Evolutionary conservation across 192 early-diverging fungal genomes (phyloP), one percentile per base, ranked within the genome.

Genomic region (Backusella tarrabulga): DNA sequence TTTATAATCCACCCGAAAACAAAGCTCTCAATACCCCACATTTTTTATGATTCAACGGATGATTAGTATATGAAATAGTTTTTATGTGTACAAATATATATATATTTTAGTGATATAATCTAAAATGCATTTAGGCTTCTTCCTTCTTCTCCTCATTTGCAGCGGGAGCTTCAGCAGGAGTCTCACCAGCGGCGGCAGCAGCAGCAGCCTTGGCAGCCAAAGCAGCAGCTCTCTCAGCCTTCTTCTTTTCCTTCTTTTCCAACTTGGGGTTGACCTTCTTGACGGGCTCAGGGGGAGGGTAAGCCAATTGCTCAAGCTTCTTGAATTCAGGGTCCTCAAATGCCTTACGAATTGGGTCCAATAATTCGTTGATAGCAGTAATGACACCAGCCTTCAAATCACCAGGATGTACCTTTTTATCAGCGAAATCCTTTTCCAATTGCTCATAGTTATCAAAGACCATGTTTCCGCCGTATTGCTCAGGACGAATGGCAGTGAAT

Each of bases 401-500:
- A 19, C 93, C 93, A 15, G 98, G 98, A 83, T 98, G 96, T 23
- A 99, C 86, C 79, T 91, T 89, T 87, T 94, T 92, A 6, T 92
- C 93, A 52, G 84, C 88, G 80, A 97, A 99, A 75, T 96, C 97
- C 32, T 91, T 82, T 83, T 97, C 93, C 42, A 99, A 84, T 6
- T 83, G 84, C 73, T 94, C 88, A 76, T 84, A 95, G 73, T 67
- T 81, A 17, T 76, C 88, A 87, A 94, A 99, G 44, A 85, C 81
- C 50, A 92, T 85, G 83, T 97, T 87, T 6, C 98, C 98, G 36
- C 98, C 98, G 76, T 89, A 97, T 87, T 97, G 92, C 81, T 98
- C 97, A 46, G 91, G 88, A 40, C 98, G 90, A 68, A 82, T 67
- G 52, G 97, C 88, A 35, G 82, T 86, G 76, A 95, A 95, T 77